Base-by-base conservation (phyloP, 2,329 filamentous ascomycete genomes). In the Cephalotrichum gorgonifer region DNA sequence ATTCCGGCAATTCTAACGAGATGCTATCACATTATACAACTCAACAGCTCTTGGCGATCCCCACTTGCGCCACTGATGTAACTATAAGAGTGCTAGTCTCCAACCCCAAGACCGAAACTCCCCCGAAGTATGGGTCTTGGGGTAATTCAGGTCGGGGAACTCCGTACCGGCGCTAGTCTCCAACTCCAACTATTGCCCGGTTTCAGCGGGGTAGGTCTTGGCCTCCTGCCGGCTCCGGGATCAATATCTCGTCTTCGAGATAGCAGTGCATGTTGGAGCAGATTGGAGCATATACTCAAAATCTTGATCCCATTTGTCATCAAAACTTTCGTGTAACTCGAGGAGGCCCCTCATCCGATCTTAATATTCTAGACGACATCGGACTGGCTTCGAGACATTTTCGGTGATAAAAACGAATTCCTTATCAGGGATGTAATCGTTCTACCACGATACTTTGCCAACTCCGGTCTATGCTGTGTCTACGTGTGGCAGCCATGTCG, bases 401-500 rank as follows among this genome's bases (percentile, higher is more conserved):
- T 20, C 17, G 17, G 35, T 9, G 35, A 11, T 11, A 39, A 4
- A 39, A 9, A 20, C 14, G n/a, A 22, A 27, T 22, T n/a, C 22
- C 26, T 22, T 23, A 44, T 17, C 6, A 9, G 17, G 20, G n/a
- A 12, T 17, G 31, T 17, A 14, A 44, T n/a, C 5, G 7, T 20
- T 15, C 26, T 14, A 12, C 22, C 26, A 27, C 43, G 20, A 28
- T 43, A 20, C 4, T 31, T 43, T 25, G 23, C 39, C 26, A 6
- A n/a, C 5, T 25, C 30, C 25, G 15, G 14, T n/a, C 14, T 23
- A n/a, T 6, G 30, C 28, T 7, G 3, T 27, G 2, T 9, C 20
- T 8, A 33, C 22, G 26, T 20, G 23, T 25, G 26, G 28, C 20
- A 17, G 27, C n/a, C 25, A 67, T 67, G 64, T 67, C 64, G 1